Evolutionary conservation across 805 yeast species (phyloP).

Genomic region (Candida anglica): DNA sequence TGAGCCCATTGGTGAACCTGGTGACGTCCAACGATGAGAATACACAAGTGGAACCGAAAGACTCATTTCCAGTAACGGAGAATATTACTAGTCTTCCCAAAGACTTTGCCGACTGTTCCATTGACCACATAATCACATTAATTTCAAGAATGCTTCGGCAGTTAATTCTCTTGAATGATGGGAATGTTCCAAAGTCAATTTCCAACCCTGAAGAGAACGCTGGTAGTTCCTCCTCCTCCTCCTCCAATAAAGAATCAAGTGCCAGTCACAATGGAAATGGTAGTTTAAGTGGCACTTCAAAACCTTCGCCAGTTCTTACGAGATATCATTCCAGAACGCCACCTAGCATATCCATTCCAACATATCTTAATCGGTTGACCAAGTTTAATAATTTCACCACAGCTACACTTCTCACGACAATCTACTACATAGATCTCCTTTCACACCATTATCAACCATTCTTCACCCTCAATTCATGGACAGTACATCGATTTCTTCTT

Average conservation of each 20-base stretch:
- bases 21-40: too few species aligned
- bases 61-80: too few species aligned
- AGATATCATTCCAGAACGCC: slow-evolving; percentile 93
- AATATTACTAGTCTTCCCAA: slow-evolving; percentile 33
- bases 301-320: slow-evolving; percentile 50
- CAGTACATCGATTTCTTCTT: slow-evolving; percentile 86
- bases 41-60: too few species aligned
- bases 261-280: slow-evolving; percentile 15
- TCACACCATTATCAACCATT: slow-evolving; percentile 68
- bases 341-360: slow-evolving; percentile 77
- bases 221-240: too few species aligned
- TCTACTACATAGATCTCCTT: slow-evolving; percentile 87
- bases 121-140: slow-evolving; percentile 65
- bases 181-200: slow-evolving; percentile 31
- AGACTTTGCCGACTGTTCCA: slow-evolving; percentile 61
- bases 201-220: slow-evolving; percentile 19
- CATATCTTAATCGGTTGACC: slow-evolving; percentile 71
- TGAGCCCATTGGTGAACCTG: too few species aligned
- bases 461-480: slow-evolving; percentile 83
- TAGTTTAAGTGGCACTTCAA: slow-evolving; percentile 5
- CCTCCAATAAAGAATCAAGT: too few species aligned
- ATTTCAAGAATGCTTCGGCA: slow-evolving; percentile 79
- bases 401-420: slow-evolving; percentile 72
- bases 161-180: slow-evolving; percentile 72
- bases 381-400: slow-evolving; percentile 84